These are phyloP conservation scores for Kodamaea hsintzibuensis DNA, from an alignment of 805 yeast genomes.

Conservation along the genomic window DNA sequence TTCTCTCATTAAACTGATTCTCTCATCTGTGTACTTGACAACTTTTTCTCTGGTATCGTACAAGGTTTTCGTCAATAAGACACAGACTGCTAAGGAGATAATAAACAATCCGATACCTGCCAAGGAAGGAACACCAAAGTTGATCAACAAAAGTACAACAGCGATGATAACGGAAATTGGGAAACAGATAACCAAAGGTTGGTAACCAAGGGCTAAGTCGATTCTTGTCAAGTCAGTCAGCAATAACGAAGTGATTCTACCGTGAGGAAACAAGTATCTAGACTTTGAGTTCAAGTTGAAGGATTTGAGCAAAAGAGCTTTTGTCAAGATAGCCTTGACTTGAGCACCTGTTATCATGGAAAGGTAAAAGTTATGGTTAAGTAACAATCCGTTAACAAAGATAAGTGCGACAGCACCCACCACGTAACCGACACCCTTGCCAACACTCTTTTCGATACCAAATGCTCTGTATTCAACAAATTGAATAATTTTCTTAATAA, in stretches of 20 bases:
- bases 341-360: slow-evolving; percentile 46
- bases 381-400: slow-evolving; percentile 36
- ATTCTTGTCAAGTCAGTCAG: slow-evolving; percentile 45
- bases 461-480: slow-evolving; percentile 57
- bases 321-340: slow-evolving; percentile 40
- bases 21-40: slow-evolving; percentile 40
- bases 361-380: slow-evolving; percentile 44
- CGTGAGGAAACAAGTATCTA: slow-evolving; percentile 36
- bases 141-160: slow-evolving; percentile 33
- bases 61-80: slow-evolving; percentile 34
- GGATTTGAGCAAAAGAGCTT: slow-evolving; percentile 38
- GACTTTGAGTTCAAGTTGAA: slow-evolving; percentile 37
- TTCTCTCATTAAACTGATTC: slow-evolving; percentile 45
- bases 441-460: slow-evolving; percentile 43
- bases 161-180: slow-evolving; percentile 45
- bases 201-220: slow-evolving; percentile 45
- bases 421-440: slow-evolving; percentile 74
- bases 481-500: slow-evolving; percentile 62
- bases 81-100: slow-evolving; percentile 35
- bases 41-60: slow-evolving; percentile 37
- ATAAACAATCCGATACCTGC: slow-evolving; percentile 44
- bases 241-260: slow-evolving; percentile 43
- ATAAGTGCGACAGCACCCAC: slow-evolving; percentile 66
- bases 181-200: slow-evolving; percentile 42
- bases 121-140: slow-evolving; percentile 41